Evolutionary conservation across 108 stramenopile species (phyloP).

Genomic region (Stephanodiscus minutulus): DNA sequence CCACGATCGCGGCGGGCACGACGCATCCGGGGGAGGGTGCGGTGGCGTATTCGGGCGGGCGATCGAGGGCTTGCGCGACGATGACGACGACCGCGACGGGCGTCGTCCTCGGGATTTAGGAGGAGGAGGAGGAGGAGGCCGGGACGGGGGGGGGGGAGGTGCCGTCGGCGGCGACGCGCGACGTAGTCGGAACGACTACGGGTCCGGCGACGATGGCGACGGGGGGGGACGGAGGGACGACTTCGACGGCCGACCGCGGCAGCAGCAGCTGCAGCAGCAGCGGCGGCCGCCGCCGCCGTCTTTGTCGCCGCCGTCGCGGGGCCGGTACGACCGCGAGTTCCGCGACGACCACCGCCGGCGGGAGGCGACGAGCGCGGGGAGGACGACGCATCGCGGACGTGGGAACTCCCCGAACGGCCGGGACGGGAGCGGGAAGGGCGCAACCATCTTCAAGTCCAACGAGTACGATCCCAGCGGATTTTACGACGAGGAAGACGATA

Average conservation of each 20-base stretch:
- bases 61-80: neutral
- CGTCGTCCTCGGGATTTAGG: too few species aligned
- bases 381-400: neutral
- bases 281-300: neutral
- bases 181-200: neutral
- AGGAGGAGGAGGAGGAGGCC: too few species aligned
- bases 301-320: neutral
- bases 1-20: too few species aligned
- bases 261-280: too few species aligned
- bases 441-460: constrained; percentile 1
- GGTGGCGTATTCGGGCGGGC: too few species aligned
- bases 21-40: too few species aligned
- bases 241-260: neutral
- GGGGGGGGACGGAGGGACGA: neutral
- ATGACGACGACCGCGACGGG: neutral
- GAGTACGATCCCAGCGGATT: constrained; percentile 28
- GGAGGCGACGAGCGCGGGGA: neutral
- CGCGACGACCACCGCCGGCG: neutral
- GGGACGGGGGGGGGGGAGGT: neutral
- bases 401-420: neutral
- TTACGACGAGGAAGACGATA: constrained; percentile 35
- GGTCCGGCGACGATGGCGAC: neutral
- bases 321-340: neutral
- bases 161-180: neutral
- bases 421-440: neutral